Base-by-base conservation (phyloP, 768 basidiomycete genomes). In the Phallus indusiatus region DNA sequence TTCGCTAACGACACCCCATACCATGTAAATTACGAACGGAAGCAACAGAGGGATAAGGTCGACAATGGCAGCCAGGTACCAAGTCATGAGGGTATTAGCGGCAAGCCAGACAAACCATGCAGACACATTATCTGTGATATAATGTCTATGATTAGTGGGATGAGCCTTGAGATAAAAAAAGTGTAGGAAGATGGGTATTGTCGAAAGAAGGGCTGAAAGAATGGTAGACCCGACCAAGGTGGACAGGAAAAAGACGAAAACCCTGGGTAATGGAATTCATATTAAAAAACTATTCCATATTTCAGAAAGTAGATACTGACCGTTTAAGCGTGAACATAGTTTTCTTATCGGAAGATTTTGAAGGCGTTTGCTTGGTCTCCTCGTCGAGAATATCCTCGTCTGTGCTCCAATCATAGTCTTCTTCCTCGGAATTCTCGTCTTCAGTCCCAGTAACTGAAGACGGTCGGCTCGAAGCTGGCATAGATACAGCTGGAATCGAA, bases 101-200 rank as follows among this genome's bases (percentile, higher is more conserved):
- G 88, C 89, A 7, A 81, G 82, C 87, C 88, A 91, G 70, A 87
- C 88, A 2, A 90, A 74, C 88, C 88, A 91, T 2, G 86, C 84
- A 67, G 85, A 75, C 49, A 86, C 69, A 67, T 85, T 90, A 62
- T 83, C 78, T 56, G 78, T 78, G 61, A 88, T 77, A 62, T 78
- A 86, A 28, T 73, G 75, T 16, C 86, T 78, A 62, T 81, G 72
- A 20, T 64, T 47, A 0, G 52, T 37, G 7, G 77, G 79, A 56
- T 86, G 68, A 0, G 78, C 79, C 49, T 81, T 77, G 65, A 84
- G 86, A 83, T 84, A 90, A 67, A 80, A 80, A 68, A 87, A 83
- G 62, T 86, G 79, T 50, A 89, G 67, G 50, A 88, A 67, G 24
- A 91, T 64, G 9, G 81, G 84, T 20, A 83, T 82, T 0, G 83